Percentiles rank a stretch among this genome's conserved stretches.
These are phyloP conservation scores for Pseudoperonospora humuli DNA, from an alignment of 352 stramenopile genomes.

Conservation along the genomic window DNA sequence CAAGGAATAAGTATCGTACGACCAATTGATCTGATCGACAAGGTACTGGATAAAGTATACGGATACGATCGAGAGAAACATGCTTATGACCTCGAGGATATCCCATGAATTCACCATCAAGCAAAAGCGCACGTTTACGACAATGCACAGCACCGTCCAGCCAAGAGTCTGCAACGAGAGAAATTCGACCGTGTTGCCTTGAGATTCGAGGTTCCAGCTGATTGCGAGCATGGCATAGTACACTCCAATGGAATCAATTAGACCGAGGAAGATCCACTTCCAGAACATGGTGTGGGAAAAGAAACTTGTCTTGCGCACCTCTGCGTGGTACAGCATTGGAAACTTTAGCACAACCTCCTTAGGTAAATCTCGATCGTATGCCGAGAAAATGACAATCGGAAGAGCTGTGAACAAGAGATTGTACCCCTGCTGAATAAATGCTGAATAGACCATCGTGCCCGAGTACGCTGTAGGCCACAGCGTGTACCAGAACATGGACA, in stretches of 20 bases:
- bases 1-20: slow-evolving; percentile 72
- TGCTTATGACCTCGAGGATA: slow-evolving; percentile 41
- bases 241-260: slow-evolving; percentile 74
- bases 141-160: slow-evolving; percentile 73
- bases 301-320: slow-evolving; percentile 41
- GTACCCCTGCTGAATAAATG: slow-evolving; percentile 86
- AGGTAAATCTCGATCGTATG: slow-evolving; percentile 73
- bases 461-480: slow-evolving; percentile 87
- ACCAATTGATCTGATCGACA: slow-evolving; percentile 60
- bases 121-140: slow-evolving; percentile 71
- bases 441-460: slow-evolving; percentile 81
- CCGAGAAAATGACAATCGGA: slow-evolving; percentile 85
- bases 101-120: slow-evolving; percentile 82
- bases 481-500: slow-evolving; percentile 88
- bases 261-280: slow-evolving; percentile 71
- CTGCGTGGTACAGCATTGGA: slow-evolving; percentile 60
- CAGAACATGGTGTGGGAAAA: slow-evolving; percentile 83
- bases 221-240: slow-evolving; percentile 49
- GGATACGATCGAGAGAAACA: slow-evolving; percentile 44
- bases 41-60: slow-evolving; percentile 65
- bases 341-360: slow-evolving; percentile 56
- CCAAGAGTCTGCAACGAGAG: slow-evolving; percentile 53
- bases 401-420: slow-evolving; percentile 94
- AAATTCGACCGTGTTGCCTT: slow-evolving; percentile 48
- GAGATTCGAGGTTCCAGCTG: slow-evolving; percentile 50